These are phyloP conservation scores for Carpinus viminea DNA, from an alignment of 306 rosid genomes.

Conservation along the genomic window DNA sequence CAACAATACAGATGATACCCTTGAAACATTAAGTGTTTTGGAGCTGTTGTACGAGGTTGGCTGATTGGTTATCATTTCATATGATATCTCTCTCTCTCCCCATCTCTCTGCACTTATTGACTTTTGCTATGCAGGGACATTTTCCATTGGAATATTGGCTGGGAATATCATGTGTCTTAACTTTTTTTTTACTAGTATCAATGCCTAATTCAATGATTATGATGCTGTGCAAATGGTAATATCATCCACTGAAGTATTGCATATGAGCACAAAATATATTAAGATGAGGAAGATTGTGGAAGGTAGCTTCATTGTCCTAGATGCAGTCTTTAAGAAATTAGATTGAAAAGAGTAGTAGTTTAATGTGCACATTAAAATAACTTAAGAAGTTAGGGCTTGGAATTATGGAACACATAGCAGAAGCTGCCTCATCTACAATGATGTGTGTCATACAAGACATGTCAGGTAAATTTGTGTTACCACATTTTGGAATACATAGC, in stretches of 20 bases:
- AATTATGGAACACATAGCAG: not conserved
- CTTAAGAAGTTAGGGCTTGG: not conserved
- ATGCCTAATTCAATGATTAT: not conserved
- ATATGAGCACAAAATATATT: not conserved
- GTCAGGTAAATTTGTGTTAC: not conserved
- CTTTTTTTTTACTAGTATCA: not conserved
- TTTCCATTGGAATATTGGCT: not conserved
- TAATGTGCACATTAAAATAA: not conserved
- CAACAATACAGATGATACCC: conserved; percentile 66
- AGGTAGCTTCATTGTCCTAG: not conserved
- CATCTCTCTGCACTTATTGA: not conserved
- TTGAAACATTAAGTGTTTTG: conserved; percentile 74
- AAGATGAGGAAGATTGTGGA: not conserved
- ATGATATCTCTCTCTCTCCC: conserved; percentile 13
- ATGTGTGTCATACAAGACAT: not conserved
- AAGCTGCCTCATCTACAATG: not conserved
- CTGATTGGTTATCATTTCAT: conserved; percentile 1
- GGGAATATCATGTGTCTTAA: not conserved
- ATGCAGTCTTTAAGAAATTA: not conserved
- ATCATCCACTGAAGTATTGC: not conserved
- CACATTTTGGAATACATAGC: not conserved
- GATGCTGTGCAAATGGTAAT: not conserved
- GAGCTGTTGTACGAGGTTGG: conserved; percentile 93
- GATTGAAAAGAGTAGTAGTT: not conserved
- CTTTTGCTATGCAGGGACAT: not conserved